Evolutionary conservation across 768 basidiomycete species (phyloP).

Genomic region (Russula earlei): DNA sequence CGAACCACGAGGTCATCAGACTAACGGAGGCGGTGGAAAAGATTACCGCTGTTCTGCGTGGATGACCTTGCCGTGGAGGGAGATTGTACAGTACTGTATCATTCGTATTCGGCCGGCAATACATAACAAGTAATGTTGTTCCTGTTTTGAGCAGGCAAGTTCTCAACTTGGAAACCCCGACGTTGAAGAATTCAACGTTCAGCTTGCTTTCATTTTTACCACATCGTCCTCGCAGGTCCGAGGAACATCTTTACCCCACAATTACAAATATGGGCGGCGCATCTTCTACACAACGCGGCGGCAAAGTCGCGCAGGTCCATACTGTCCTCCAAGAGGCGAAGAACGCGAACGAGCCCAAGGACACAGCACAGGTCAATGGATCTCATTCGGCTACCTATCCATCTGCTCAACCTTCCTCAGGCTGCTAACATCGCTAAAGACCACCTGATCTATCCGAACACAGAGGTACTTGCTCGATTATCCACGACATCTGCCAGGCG

Average conservation of each 20-base stretch:
- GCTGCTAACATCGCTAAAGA: slow-evolving; percentile 8
- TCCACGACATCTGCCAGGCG: background rate
- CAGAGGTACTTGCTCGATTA: background rate
- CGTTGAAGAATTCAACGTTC: background rate
- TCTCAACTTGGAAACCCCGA: background rate
- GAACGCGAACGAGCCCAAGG: slow-evolving; percentile 4
- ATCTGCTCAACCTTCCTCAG: background rate
- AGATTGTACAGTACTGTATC: background rate
- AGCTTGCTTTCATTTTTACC: slow-evolving; percentile 7
- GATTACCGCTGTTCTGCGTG: slow-evolving; percentile 25
- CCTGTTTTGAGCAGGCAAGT: background rate
- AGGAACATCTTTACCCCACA: slow-evolving; percentile 4
- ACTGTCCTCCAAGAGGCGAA: background rate
- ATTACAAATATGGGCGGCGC: slow-evolving; percentile 10
- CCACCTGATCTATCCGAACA: background rate
- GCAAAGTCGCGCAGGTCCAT: slow-evolving; percentile 2
- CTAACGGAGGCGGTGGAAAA: slow-evolving; percentile 45
- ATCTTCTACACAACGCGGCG: slow-evolving; percentile 14
- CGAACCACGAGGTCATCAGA: slow-evolving; percentile 49
- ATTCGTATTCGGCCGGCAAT: background rate
- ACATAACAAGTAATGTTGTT: background rate
- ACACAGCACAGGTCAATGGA: slow-evolving; percentile 9
- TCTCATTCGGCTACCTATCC: background rate
- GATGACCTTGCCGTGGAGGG: slow-evolving; percentile 6
- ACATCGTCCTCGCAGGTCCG: slow-evolving; percentile 15